Conservation (phyloP, 768 basidiomycete genomes). For the Nidularia pulvinata region DNA sequence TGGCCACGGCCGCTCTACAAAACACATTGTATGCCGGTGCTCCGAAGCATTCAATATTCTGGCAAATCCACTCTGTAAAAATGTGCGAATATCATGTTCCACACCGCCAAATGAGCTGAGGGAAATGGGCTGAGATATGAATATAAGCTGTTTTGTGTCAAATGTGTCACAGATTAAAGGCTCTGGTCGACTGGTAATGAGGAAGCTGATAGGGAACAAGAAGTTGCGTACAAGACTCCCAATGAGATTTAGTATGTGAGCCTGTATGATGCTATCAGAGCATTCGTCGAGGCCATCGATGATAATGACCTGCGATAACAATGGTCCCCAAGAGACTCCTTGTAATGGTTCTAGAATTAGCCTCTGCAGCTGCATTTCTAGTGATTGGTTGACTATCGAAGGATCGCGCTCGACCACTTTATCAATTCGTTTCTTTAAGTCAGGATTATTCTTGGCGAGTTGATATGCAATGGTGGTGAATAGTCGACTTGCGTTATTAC, state of each 20-base stretch:
- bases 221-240: background rate
- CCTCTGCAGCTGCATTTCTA: background rate
- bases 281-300: constrained; percentile 27
- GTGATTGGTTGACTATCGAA: background rate
- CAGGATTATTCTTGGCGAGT: constrained; percentile 6
- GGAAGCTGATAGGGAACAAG: constrained; percentile 13
- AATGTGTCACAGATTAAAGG: constrained; percentile 9
- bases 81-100: background rate
- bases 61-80: background rate
- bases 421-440: no score
- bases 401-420: no score
- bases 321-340: background rate
- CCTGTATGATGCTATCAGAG: constrained; percentile 4
- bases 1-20: constrained; percentile 9
- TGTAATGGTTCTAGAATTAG: constrained; percentile 12
- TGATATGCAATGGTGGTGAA: constrained; percentile 28
- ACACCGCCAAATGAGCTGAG: background rate
- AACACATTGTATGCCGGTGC: background rate
- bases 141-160: background rate
- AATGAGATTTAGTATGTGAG: constrained; percentile 9
- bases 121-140: background rate
- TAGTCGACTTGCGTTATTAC: constrained; percentile 17
- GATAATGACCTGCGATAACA: constrained; percentile 6
- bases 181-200: constrained; percentile 25
- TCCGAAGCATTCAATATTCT: background rate